Conservation (phyloP, 129 eudicot species). For the Helianthus tuberosus region DNA sequence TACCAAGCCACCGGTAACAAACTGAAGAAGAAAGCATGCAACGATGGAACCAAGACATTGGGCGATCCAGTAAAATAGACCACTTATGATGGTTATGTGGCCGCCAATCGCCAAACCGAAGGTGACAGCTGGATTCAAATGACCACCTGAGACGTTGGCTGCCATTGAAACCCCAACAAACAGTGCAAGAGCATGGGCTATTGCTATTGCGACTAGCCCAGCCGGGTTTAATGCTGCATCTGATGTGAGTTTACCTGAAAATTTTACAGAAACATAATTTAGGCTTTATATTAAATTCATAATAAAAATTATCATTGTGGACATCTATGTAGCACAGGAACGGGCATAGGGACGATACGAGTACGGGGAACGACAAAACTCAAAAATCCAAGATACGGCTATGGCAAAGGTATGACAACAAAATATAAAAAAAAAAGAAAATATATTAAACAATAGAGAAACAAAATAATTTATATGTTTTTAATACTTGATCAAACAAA, state of each 20-base stretch:
- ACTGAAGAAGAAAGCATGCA: slow-evolving; percentile 54
- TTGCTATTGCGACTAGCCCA: slow-evolving; percentile 59
- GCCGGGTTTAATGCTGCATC: slow-evolving; percentile 60
- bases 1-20: slow-evolving; percentile 61
- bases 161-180: slow-evolving; percentile 68
- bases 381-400: too few species aligned
- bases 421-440: too few species aligned
- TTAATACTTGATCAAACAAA: too few species aligned
- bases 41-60: slow-evolving; percentile 51
- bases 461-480: too few species aligned
- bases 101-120: slow-evolving; percentile 72
- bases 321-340: too few species aligned
- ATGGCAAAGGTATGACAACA: too few species aligned
- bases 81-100: slow-evolving; percentile 57
- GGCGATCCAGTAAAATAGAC: slow-evolving; percentile 63
- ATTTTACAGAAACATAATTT: background rate
- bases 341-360: too few species aligned
- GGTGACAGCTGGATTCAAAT: slow-evolving; percentile 70
- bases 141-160: slow-evolving; percentile 79
- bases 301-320: background rate
- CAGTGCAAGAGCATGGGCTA: slow-evolving; percentile 62
- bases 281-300: background rate
- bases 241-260: slow-evolving; percentile 44
- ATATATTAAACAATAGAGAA: too few species aligned
- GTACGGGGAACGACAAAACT: too few species aligned